Evolutionary conservation across 2,329 filamentous ascomycete species (phyloP), one percentile per base, ranked within the genome.

Genomic region (Bipolaris gigantea): DNA sequence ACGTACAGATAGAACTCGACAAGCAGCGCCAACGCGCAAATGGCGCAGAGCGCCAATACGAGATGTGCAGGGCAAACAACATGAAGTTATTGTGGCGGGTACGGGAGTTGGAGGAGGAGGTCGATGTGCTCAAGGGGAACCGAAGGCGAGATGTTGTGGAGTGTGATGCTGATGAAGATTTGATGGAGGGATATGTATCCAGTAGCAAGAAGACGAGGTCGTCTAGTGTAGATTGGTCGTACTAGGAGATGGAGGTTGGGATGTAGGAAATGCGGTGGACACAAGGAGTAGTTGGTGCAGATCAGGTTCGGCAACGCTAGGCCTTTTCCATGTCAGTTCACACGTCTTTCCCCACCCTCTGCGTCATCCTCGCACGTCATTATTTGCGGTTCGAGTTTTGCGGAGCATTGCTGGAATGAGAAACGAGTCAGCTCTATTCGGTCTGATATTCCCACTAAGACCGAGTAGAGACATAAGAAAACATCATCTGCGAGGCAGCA

Each of bases 341-440:
- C 8, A 25, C 4, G 23, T 7, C 23, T 25, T 30, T 19, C 11
- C 55, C 58, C 44, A 44, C 6, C 40, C 5, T 38, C 34, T 58
- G 55, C 52, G 58, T 60, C 58, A 60, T 57, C 18, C 4, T 41
- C 36, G 33, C 15, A 43, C 50, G 19, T 27, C 33, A 23, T 38
- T 34, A 38, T 49, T 36, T 43, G 23, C 30, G 39, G 49, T 30
- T 53, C 46, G 49, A 43, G 48, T 50, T 30, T 41, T 38, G 27
- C 21, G 8, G 30, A 42, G 50, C 16, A 10, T 32, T 19, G 21
- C 48, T 35, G 33, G 9, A 50, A 50, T 34, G 16, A 33, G 43
- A 10, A 35, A 38, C 15, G 44, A 13, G 11, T 19, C 1, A 8
- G 9, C 33, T 33, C 5, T 41, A 50, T 36, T 23, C 13, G 38